Evolutionary conservation across 1,284 basidiomycete genomes (phyloP).

Genomic region (Leccinum insolens): DNA sequence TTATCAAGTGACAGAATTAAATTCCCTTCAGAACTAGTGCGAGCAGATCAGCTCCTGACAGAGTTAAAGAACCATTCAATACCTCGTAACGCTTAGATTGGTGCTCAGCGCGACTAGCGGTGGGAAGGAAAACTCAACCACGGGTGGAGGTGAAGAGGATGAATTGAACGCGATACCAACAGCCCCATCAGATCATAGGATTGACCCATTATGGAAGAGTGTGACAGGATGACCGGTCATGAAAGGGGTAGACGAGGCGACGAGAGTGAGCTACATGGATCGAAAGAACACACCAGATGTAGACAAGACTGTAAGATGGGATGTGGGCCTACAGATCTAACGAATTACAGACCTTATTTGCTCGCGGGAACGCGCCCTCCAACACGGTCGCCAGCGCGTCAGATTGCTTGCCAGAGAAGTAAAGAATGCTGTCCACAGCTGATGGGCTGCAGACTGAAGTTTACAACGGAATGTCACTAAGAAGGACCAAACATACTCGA

Average conservation of each 20-base stretch:
- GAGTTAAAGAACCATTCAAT: constrained; percentile 28
- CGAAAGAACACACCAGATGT: constrained; percentile 5
- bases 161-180: constrained; percentile 68
- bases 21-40: constrained; percentile 73
- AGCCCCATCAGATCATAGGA: constrained; percentile 64
- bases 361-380: constrained; percentile 43
- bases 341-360: constrained; percentile 51
- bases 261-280: constrained; percentile 60
- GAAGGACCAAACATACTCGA: constrained; percentile 23
- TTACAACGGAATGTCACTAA: background rate
- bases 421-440: constrained; percentile 44
- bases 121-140: constrained; percentile 47
- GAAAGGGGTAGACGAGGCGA: constrained; percentile 84
- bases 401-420: constrained; percentile 63
- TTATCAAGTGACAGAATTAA: constrained; percentile 68
- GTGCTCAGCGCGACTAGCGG: constrained; percentile 57
- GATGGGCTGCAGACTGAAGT: constrained; percentile 17
- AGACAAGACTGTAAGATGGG: background rate
- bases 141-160: constrained; percentile 24
- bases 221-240: constrained; percentile 82
- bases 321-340: constrained; percentile 4
- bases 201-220: constrained; percentile 61
- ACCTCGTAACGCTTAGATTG: constrained; percentile 60
- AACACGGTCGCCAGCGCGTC: constrained; percentile 65
- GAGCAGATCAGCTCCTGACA: background rate